A percentile compares a stretch with the other conserved stretches of the same genome.
Conservation (phyloP, 768 basidiomycete genomes). For the Cubamyces sp. region DNA sequence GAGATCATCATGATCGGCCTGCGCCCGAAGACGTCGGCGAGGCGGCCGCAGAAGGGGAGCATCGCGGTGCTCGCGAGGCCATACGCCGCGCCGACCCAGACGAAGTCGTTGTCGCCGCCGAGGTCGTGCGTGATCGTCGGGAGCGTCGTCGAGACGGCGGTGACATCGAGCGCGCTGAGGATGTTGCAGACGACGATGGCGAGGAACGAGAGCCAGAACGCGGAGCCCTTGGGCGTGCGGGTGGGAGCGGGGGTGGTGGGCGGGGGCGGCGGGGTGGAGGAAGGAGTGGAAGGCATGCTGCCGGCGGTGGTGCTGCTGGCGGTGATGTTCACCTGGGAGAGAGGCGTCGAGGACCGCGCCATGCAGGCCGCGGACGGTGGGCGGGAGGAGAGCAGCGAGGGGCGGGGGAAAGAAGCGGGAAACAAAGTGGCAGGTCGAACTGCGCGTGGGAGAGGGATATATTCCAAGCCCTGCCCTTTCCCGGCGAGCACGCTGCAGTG, state of each 20-base stretch:
- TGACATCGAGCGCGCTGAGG: constrained; percentile 23
- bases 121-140: constrained; percentile 17
- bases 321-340: constrained; percentile 3
- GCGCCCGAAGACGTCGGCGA: constrained; percentile 37
- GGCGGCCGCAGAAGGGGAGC: constrained; percentile 33
- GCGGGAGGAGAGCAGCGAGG: background rate
- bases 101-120: constrained; percentile 27
- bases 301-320: no score
- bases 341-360: background rate
- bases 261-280: background rate
- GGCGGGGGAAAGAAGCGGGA: background rate
- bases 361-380: background rate
- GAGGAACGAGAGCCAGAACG: constrained; percentile 16
- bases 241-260: background rate
- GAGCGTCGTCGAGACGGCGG: constrained; percentile 13
- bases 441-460: background rate
- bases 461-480: no score
- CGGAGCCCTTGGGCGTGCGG: constrained; percentile 3
- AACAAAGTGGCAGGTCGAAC: background rate
- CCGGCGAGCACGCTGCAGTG: no score
- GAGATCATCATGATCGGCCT: constrained; percentile 37
- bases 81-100: constrained; percentile 38
- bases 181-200: constrained; percentile 17
- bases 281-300: constrained; percentile 2
- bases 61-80: constrained; percentile 41